Percentiles rank a stretch among this genome's conserved stretches.
phyloP scores from a whole-genome alignment of 2,329 filamentous ascomycete species.

The Colletotrichum shisoi region DNA sequence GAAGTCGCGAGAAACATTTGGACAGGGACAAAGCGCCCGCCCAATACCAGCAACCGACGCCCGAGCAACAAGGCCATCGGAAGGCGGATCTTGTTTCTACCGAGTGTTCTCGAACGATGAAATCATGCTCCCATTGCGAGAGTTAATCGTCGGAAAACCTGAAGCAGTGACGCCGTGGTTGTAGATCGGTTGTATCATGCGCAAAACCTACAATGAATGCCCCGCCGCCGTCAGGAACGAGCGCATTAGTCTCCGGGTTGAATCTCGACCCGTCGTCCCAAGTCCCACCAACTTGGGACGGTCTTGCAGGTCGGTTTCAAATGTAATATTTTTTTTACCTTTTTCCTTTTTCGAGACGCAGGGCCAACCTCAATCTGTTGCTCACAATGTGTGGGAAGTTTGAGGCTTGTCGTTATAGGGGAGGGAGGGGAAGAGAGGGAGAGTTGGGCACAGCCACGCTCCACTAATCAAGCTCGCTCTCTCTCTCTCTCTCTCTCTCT shows the following conservation, averaged over 20 bases:
- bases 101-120: slow-evolving; percentile 23
- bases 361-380: slow-evolving; percentile 26
- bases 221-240: not conserved
- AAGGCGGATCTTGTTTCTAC: slow-evolving; percentile 17
- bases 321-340: not conserved
- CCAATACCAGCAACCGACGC: not conserved
- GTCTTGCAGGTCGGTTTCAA: slow-evolving; percentile 32
- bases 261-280: slow-evolving; percentile 30
- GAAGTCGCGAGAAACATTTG: slow-evolving; percentile 16
- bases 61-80: not conserved
- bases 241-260: slow-evolving; percentile 24
- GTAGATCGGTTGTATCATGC: slow-evolving; percentile 38
- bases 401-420: not conserved
- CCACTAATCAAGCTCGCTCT: slow-evolving; percentile 5
- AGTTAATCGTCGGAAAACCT: slow-evolving; percentile 21
- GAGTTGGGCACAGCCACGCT: slow-evolving; percentile 19
- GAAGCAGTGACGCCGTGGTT: slow-evolving; percentile 37
- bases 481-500: no score
- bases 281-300: slow-evolving; percentile 34
- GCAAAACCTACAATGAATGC: slow-evolving; percentile 35
- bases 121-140: slow-evolving; percentile 19
- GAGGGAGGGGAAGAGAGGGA: not conserved
- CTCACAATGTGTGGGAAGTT: slow-evolving; percentile 16
- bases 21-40: slow-evolving; percentile 10
- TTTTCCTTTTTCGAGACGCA: not conserved